Evolutionary conservation across 2,329 filamentous ascomycete genomes (phyloP).

Genomic region (Claviceps sp.): DNA sequence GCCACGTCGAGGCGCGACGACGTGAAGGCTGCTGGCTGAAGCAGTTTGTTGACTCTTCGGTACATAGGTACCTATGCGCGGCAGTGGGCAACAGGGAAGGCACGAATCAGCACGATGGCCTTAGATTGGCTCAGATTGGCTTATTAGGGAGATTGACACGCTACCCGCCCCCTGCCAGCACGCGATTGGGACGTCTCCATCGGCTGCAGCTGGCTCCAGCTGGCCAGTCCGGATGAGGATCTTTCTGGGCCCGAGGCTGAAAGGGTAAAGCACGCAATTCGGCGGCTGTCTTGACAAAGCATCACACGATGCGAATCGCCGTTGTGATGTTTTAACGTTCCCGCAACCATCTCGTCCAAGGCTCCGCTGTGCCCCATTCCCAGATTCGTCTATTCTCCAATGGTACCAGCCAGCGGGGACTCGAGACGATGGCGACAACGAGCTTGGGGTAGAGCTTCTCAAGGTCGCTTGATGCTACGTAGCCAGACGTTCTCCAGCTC

Average conservation of each 20-base stretch:
- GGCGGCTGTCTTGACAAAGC: slow-evolving; percentile 13
- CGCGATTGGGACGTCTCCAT: slow-evolving; percentile 5
- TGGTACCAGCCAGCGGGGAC: background rate
- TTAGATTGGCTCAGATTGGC: background rate
- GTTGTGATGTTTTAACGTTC: background rate
- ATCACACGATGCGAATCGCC: background rate
- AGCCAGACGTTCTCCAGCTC: background rate
- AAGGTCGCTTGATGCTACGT: background rate
- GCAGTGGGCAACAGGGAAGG: background rate
- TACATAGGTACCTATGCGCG: no score
- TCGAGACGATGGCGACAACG: background rate
- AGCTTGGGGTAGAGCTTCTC: background rate
- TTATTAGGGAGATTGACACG: background rate
- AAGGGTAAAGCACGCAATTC: slow-evolving; percentile 20
- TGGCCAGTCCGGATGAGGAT: background rate
- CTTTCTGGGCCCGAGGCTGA: slow-evolving; percentile 12
- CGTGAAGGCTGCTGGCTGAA: no score
- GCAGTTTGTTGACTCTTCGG: background rate
- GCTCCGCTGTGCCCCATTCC: background rate
- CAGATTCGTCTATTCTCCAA: background rate
- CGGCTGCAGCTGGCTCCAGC: background rate
- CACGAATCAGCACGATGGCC: no score
- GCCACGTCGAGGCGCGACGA: background rate
- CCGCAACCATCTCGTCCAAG: background rate
- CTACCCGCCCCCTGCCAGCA: slow-evolving; percentile 1